These are phyloP conservation scores for Boletus tylopilopsis DNA, from an alignment of 768 basidiomycete species.

Conservation along the genomic window DNA sequence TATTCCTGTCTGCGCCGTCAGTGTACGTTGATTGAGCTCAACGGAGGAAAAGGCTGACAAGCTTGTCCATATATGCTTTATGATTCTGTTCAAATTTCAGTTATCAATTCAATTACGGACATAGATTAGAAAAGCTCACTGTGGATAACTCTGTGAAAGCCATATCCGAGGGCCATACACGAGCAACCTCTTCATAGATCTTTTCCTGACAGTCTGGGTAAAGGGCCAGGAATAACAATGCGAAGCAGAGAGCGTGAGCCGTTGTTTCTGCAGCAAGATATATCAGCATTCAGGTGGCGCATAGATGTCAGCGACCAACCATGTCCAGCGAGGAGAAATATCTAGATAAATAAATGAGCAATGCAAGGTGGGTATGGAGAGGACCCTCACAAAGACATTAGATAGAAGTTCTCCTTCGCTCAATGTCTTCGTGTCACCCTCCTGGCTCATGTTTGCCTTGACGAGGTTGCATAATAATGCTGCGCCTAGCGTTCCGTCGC, in stretches of 20 bases:
- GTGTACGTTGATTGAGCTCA: background rate
- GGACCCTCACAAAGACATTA: slow-evolving; percentile 42
- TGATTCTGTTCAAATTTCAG: slow-evolving; percentile 30
- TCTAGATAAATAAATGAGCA: slow-evolving; percentile 22
- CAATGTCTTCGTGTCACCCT: slow-evolving; percentile 28
- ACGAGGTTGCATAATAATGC: slow-evolving; percentile 45
- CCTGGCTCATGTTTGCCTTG: slow-evolving; percentile 42
- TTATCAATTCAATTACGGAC: background rate
- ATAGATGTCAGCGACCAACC: slow-evolving; percentile 25
- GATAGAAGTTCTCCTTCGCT: slow-evolving; percentile 46
- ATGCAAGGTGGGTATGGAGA: background rate
- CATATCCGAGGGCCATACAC: slow-evolving; percentile 38
- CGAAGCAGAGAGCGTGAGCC: slow-evolving; percentile 42
- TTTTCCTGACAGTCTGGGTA: slow-evolving; percentile 47
- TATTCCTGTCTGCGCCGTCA: slow-evolving; percentile 35
- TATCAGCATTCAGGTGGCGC: slow-evolving; percentile 1
- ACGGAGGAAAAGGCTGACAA: slow-evolving; percentile 28
- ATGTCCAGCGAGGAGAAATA: slow-evolving; percentile 48
- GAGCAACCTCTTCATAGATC: slow-evolving; percentile 38
- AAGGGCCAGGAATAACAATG: slow-evolving; percentile 43
- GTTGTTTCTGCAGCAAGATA: slow-evolving; percentile 40
- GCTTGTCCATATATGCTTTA: slow-evolving; percentile 35
- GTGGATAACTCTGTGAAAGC: slow-evolving; percentile 24
- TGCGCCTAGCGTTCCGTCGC: slow-evolving; percentile 20
- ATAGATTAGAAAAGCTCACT: slow-evolving; percentile 21